Evolutionary conservation across 1,284 basidiomycete genomes (phyloP).

Genomic region (Ustilago hordei): DNA sequence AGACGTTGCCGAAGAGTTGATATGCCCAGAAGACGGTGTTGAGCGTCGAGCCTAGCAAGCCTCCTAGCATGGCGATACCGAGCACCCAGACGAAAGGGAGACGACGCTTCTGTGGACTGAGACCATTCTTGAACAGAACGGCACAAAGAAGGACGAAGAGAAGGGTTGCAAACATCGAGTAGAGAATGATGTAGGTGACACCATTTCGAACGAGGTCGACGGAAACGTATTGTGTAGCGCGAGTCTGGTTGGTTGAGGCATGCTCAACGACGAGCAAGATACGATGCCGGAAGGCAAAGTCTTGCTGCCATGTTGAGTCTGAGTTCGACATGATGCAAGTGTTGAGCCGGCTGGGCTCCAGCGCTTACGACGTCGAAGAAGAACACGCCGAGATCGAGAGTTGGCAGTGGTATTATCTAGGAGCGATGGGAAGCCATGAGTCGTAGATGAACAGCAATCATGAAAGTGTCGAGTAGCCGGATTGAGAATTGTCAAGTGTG

Average conservation of each 20-base stretch:
- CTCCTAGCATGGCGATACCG: slow-evolving; percentile 48
- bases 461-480: not conserved
- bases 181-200: slow-evolving; percentile 59
- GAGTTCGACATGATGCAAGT: slow-evolving; percentile 19
- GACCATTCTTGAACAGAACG: slow-evolving; percentile 53
- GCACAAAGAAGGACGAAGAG: slow-evolving; percentile 54
- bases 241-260: slow-evolving; percentile 17
- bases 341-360: not conserved
- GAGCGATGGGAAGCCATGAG: slow-evolving; percentile 7
- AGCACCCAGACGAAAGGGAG: slow-evolving; percentile 51
- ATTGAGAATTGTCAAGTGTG: not conserved
- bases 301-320: slow-evolving; percentile 5
- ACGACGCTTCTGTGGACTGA: slow-evolving; percentile 42
- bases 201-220: slow-evolving; percentile 49
- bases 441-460: not conserved
- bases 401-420: not conserved
- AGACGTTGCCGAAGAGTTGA: slow-evolving; percentile 45
- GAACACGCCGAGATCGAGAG: not conserved
- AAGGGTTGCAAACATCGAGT: slow-evolving; percentile 53
- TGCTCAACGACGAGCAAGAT: slow-evolving; percentile 36
- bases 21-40: slow-evolving; percentile 58
- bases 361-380: not conserved
- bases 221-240: slow-evolving; percentile 28
- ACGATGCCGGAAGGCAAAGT: slow-evolving; percentile 31
- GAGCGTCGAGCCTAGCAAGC: slow-evolving; percentile 50